These are phyloP conservation scores for Paramecium caudatum DNA, from an alignment of 73 alveolate species.

Conservation along the genomic window DNA sequence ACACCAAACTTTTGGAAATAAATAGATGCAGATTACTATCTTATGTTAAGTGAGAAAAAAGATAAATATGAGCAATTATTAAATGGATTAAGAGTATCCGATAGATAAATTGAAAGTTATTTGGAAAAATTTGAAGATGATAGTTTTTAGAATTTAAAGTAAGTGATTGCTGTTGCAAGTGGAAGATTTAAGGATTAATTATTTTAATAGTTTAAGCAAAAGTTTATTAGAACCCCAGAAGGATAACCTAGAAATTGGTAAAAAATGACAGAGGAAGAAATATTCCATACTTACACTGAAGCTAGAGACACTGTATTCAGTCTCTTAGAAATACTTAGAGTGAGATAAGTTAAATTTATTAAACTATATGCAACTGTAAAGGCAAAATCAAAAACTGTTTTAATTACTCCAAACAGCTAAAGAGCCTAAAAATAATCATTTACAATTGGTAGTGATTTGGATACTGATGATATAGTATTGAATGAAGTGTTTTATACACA, in stretches of 20 bases:
- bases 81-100: background rate
- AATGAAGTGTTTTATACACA: slow-evolving; percentile 34
- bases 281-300: slow-evolving; percentile 11
- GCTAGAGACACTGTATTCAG: background rate
- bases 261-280: slow-evolving; percentile 48
- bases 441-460: background rate
- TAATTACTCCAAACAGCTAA: background rate
- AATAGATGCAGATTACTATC: slow-evolving; percentile 7
- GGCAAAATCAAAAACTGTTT: background rate
- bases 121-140: slow-evolving; percentile 29
- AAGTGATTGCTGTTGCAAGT: slow-evolving; percentile 34
- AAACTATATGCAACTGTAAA: background rate
- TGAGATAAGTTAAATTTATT: slow-evolving; percentile 18
- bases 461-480: slow-evolving; percentile 30
- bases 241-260: slow-evolving; percentile 65
- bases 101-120: background rate
- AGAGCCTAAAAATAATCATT: background rate
- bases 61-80: background rate
- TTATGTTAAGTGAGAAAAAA: background rate
- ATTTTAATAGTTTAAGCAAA: slow-evolving; percentile 8
- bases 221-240: background rate
- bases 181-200: slow-evolving; percentile 62
- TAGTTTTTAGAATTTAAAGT: slow-evolving; percentile 6
- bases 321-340: background rate
- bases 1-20: background rate